Base-by-base conservation (phyloP, 176 grass and related monocot genomes). In the Oryza glaberrima region DNA sequence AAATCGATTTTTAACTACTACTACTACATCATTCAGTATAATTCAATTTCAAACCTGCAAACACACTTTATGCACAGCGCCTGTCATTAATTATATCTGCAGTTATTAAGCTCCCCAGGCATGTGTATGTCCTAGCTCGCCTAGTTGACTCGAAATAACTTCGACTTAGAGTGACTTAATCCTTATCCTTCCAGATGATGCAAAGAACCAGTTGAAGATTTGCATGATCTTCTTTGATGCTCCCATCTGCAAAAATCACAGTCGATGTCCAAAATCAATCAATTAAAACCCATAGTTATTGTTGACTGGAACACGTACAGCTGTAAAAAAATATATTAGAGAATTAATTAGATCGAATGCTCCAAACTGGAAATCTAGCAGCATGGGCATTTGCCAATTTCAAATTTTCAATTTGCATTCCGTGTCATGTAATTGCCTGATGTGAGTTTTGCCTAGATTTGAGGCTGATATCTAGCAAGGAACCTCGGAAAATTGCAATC, bases 401-500 rank as follows among this genome's bases (percentile, higher is more conserved):
- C 76, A 45, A 78, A n/a, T 35, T 1, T 22, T 28, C 76, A 45
- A 78, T 25, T 65, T 65, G 58, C 61, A 23, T 65, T 65, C 20
- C 41, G 15, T 56, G 52, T 17, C 52, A 56, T 7, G 16, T 19
- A 56, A 56, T 56, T 56, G 52, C 52, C 52, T 41, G 26, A 58
- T 47, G 19, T 19, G 16, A 35, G n/a, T 26, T 25, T 1, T 28
- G 25, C 47, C 45, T 47, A 77, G 44, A 47, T 75, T 83, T 73
- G 69, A 48, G 76, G 81, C 81, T 26, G 46, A 38, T 84, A 73
- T 74, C 45, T 35, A 61, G 74, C 54, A 56, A 64, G 9, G 11
- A 88, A 77, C 79, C 4, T 58, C 14, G 73, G 79, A 15, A 19
- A 25, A 6, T 28, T 19, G 0, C 11, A 23, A 20, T 69, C 8